Percentiles rank a stretch among this genome's conserved stretches.
These are phyloP conservation scores for Vicia villosa DNA, from an alignment of 306 rosid species.

Conservation along the genomic window DNA sequence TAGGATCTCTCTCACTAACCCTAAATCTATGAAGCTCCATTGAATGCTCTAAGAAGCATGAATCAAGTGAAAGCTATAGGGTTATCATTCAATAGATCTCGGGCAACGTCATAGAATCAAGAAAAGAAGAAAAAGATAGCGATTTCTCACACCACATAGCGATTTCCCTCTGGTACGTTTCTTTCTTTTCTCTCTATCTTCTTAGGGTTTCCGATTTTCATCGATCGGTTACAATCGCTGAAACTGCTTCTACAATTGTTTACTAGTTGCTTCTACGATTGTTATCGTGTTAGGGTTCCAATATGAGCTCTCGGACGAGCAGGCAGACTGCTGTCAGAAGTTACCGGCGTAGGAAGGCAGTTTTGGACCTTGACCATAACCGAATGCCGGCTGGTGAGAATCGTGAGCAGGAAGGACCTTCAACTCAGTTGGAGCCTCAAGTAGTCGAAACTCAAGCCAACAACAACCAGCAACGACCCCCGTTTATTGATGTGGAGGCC, in stretches of 20 bases:
- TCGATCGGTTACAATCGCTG: not conserved
- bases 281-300: not conserved
- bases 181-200: not conserved
- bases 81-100: too few species aligned
- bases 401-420: slow-evolving; percentile 50
- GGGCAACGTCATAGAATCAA: too few species aligned
- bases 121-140: too few species aligned
- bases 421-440: slow-evolving; percentile 31
- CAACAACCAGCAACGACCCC: too few species aligned
- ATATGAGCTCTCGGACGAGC: slow-evolving; percentile 43
- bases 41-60: too few species aligned
- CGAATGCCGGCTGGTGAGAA: slow-evolving; percentile 27
- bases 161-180: slow-evolving; percentile 9
- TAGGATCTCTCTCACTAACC: too few species aligned
- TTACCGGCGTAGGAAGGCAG: slow-evolving; percentile 46
- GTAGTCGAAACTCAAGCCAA: slow-evolving; percentile 30
- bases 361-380: slow-evolving; percentile 47
- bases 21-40: too few species aligned
- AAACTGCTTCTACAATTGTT: not conserved
- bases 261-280: too few species aligned
- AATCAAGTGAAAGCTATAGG: too few species aligned
- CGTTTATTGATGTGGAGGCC: slow-evolving; percentile 78
- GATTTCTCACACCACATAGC: too few species aligned
- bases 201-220: slow-evolving; percentile 30
- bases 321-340: too few species aligned